Conservation (phyloP, 108 stramenopile species). For the Nitzschia inconspicua region DNA sequence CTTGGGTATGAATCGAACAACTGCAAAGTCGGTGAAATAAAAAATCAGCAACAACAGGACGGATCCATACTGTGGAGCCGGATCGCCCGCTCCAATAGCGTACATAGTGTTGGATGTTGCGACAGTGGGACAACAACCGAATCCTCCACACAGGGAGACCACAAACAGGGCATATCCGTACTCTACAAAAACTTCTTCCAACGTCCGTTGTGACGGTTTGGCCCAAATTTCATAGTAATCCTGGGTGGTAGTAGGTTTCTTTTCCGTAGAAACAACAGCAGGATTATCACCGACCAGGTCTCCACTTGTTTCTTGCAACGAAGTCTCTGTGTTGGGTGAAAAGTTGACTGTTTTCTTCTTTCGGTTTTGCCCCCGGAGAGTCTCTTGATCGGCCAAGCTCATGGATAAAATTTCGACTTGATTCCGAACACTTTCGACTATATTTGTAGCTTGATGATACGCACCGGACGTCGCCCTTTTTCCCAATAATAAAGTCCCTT, state of each 20-base stretch:
- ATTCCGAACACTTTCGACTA: conserved; percentile 1
- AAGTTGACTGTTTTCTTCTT: too few species aligned
- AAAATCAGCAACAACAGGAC: conserved; percentile 45
- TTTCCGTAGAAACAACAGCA: background rate
- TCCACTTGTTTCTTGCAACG: too few species aligned
- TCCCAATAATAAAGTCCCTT: background rate
- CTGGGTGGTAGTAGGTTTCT: background rate
- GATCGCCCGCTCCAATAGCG: conserved; percentile 45
- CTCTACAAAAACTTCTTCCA: conserved; percentile 29
- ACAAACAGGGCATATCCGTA: conserved; percentile 32
- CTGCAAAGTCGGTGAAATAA: conserved; percentile 52
- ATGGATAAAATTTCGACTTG: conserved; percentile 8
- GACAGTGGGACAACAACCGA: conserved; percentile 43
- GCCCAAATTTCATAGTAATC: conserved; percentile 28
- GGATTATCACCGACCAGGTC: background rate
- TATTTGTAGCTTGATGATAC: background rate
- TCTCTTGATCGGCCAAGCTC: conserved; percentile 4
- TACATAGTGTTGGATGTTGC: conserved; percentile 50
- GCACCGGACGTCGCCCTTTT: background rate
- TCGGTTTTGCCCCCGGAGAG: background rate
- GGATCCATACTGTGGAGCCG: conserved; percentile 47
- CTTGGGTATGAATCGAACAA: conserved; percentile 66
- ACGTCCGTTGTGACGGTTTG: conserved; percentile 3
- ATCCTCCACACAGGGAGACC: conserved; percentile 41
- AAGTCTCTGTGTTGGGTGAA: too few species aligned